phyloP scores from a whole-genome alignment of 2,329 filamentous ascomycete species.

The Aspergillus chevalieri region DNA sequence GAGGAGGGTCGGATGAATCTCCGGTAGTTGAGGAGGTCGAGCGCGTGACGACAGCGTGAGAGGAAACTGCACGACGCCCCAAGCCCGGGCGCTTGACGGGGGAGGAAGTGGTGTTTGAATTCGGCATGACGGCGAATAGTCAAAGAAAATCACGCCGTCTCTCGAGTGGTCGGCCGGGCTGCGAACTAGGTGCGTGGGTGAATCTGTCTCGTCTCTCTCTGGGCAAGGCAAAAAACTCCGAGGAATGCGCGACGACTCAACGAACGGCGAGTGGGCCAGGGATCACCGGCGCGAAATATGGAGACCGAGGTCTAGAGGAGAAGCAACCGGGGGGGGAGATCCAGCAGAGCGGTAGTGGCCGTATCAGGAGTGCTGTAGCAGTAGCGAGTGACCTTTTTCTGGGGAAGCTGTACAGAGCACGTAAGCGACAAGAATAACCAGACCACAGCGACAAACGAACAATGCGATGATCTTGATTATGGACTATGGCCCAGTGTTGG shows the following conservation, averaged over 20 bases:
- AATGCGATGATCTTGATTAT: too few species aligned
- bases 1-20: slow-evolving; percentile 26
- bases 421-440: too few species aligned
- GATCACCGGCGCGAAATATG: neutral
- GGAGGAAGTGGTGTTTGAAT: slow-evolving; percentile 23
- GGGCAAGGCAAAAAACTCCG: neutral
- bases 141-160: neutral
- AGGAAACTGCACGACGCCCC: slow-evolving; percentile 35
- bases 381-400: too few species aligned
- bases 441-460: too few species aligned
- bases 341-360: neutral
- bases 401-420: too few species aligned
- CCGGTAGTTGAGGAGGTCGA: slow-evolving; percentile 23
- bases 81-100: slow-evolving; percentile 36
- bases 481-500: neutral
- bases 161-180: neutral
- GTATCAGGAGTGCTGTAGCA: too few species aligned
- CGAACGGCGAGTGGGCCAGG: neutral
- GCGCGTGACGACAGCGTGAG: slow-evolving; percentile 35
- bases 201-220: neutral
- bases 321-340: neutral
- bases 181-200: neutral
- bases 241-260: neutral
- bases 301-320: neutral
- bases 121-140: slow-evolving; percentile 15